Conservation (phyloP, 139 green algal genomes). For the Tetraselmis striata region DNA sequence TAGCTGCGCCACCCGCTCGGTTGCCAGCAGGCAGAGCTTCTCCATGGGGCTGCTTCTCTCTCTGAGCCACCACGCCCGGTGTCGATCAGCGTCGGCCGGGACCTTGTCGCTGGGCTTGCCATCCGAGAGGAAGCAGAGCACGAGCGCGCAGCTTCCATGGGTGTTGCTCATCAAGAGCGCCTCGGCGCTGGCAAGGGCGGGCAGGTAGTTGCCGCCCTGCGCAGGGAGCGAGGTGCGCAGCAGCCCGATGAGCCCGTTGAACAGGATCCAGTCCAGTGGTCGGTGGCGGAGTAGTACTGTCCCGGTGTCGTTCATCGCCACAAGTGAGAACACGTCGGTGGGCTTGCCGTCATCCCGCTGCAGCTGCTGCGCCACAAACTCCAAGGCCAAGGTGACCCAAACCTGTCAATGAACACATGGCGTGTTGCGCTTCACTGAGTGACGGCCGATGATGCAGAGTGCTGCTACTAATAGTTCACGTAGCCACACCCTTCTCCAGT, state of each 20-base stretch:
- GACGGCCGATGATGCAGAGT: no score
- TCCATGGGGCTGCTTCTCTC: neutral
- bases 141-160: neutral
- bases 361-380: slow-evolving; percentile 24
- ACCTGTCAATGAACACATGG: no score
- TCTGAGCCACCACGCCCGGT: no score
- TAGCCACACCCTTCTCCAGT: no score
- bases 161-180: slow-evolving; percentile 1
- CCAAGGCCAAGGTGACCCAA: slow-evolving; percentile 17
- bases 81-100: no score
- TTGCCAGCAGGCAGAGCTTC: no score
- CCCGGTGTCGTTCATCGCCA: slow-evolving; percentile 22
- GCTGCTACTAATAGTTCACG: no score
- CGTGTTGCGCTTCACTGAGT: no score
- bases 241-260: neutral
- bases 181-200: slow-evolving; percentile 10
- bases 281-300: slow-evolving; percentile 7
- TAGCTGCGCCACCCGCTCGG: slow-evolving; percentile 5
- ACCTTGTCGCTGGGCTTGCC: slow-evolving; percentile 28
- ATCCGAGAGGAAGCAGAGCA: slow-evolving; percentile 30
- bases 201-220: slow-evolving; percentile 32
- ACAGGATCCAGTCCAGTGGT: neutral
- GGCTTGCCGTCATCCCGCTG: neutral
- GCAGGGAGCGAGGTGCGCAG: neutral
- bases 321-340: slow-evolving; percentile 30